Percentiles rank a stretch among this genome's conserved stretches.
These are phyloP conservation scores for Cicer yamashitae DNA, from an alignment of 306 rosid species.

Conservation along the genomic window DNA sequence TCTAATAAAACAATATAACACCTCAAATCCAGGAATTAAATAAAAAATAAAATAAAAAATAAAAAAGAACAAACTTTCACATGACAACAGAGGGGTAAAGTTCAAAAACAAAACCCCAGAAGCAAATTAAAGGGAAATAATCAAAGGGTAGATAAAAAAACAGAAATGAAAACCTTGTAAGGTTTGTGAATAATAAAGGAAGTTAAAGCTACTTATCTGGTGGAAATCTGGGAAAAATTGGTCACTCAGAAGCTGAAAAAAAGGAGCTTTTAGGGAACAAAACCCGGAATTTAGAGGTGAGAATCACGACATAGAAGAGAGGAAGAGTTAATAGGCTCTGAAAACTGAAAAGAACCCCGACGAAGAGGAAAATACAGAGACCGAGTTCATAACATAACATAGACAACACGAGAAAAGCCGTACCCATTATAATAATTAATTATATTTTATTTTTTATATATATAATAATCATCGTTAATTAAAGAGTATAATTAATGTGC, in stretches of 20 bases:
- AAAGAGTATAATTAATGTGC: too few species aligned
- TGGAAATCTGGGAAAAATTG: constrained; percentile 26
- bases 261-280: constrained; percentile 27
- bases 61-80: constrained; percentile 17
- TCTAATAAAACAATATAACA: constrained; percentile 25
- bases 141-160: constrained; percentile 15
- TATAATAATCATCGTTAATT: too few species aligned
- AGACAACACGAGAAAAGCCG: too few species aligned
- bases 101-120: constrained; percentile 20
- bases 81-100: constrained; percentile 25
- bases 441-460: too few species aligned
- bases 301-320: constrained; percentile 43
- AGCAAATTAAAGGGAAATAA: constrained; percentile 22
- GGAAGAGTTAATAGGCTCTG: constrained; percentile 21
- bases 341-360: constrained; percentile 36
- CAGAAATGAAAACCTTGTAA: constrained; percentile 15
- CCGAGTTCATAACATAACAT: too few species aligned
- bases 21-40: constrained; percentile 31
- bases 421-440: too few species aligned
- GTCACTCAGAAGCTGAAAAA: constrained; percentile 34
- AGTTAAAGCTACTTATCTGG: constrained; percentile 58
- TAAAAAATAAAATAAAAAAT: background rate
- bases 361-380: background rate
- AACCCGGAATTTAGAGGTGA: constrained; percentile 47
- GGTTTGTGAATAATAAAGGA: constrained; percentile 31